These are phyloP conservation scores for Rhodamnia argentea DNA, from an alignment of 345 rosid genomes.

Conservation along the genomic window DNA sequence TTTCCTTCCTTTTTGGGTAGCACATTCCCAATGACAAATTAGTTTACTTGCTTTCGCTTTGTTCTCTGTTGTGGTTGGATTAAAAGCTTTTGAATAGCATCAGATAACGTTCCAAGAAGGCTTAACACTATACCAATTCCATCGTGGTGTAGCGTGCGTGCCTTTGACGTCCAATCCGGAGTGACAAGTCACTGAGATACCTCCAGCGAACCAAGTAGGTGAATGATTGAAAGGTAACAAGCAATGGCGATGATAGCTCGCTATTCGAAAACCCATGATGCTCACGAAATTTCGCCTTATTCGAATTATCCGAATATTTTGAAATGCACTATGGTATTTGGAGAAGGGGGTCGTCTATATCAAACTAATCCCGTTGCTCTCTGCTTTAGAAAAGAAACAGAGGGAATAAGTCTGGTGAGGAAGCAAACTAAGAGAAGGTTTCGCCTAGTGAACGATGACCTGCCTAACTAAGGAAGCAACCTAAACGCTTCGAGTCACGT, in stretches of 20 bases:
- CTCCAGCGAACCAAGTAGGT: neutral
- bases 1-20: neutral
- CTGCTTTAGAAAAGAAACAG: neutral
- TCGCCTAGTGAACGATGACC: neutral
- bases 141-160: neutral
- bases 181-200: neutral
- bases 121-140: neutral
- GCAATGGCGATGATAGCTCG: neutral
- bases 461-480: neutral
- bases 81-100: neutral
- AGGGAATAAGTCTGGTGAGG: neutral
- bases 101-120: neutral
- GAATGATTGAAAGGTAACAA: neutral
- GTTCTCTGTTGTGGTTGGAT: neutral
- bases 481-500: neutral
- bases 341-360: neutral
- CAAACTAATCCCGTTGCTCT: neutral
- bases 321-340: neutral
- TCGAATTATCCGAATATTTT: neutral
- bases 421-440: neutral
- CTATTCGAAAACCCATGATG: neutral
- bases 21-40: neutral
- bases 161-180: neutral
- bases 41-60: neutral
- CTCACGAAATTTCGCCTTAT: neutral